Evolutionary conservation across 2,329 filamentous ascomycete genomes (phyloP).

Genomic region (Fusarium virguliforme): DNA sequence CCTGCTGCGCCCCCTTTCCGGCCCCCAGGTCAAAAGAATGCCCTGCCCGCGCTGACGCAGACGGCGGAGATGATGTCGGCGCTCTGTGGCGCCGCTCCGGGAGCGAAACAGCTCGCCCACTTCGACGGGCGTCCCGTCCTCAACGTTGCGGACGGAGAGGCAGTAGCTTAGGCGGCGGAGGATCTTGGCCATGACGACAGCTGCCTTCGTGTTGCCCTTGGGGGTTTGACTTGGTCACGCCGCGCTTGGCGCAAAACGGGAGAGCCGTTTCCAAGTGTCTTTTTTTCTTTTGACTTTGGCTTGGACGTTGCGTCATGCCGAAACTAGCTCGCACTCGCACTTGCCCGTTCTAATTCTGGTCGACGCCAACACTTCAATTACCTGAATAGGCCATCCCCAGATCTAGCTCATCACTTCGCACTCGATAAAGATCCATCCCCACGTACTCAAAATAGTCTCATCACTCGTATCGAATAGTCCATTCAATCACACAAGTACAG

Average conservation of each 20-base stretch:
- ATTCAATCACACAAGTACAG: background rate
- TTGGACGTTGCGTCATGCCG: slow-evolving; percentile 31
- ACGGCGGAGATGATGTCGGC: slow-evolving; percentile 7
- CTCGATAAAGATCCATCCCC: background rate
- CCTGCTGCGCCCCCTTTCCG: slow-evolving; percentile 30
- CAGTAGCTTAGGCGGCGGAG: no score
- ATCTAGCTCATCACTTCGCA: background rate
- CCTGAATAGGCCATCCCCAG: slow-evolving; percentile 2
- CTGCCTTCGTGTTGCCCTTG: background rate
- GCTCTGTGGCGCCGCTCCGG: slow-evolving; percentile 6
- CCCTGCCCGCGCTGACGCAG: slow-evolving; percentile 22
- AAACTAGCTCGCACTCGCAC: background rate
- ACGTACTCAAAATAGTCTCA: background rate
- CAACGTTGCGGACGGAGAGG: background rate
- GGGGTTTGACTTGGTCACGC: background rate
- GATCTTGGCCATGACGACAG: background rate
- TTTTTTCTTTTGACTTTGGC: background rate
- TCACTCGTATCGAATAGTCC: background rate
- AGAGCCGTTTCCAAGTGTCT: slow-evolving; percentile 10
- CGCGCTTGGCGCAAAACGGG: slow-evolving; percentile 11
- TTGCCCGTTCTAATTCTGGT: slow-evolving; percentile 8
- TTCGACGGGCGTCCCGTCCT: slow-evolving; percentile 5
- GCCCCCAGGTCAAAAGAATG: slow-evolving; percentile 35
- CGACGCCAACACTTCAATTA: background rate
- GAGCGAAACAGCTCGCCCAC: background rate